Base-by-base conservation (phyloP, 164 flowering plant species). In the Euptelea pleiosperma region DNA sequence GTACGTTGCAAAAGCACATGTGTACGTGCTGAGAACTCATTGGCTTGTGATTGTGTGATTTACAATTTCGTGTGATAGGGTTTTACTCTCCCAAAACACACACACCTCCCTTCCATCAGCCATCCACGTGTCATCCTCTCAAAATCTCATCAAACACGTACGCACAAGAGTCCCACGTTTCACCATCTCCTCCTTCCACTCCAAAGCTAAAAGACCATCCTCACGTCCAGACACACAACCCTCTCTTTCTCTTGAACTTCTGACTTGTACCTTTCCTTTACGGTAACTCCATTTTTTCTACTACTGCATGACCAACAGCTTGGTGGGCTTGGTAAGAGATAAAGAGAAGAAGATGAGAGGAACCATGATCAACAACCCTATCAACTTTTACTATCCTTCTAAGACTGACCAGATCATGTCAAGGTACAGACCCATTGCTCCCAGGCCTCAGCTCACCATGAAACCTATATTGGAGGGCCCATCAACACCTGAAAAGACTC, bases 381-480 rank as follows among this genome's bases (percentile, higher is more conserved):
- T 80, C 25, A 75, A 68, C 52, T 70, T 81, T 43, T 70, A 74
- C 22, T 29, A 75, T 26, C 51, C 84, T 0, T 72, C 85, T 0
- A 86, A 80, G 64, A 81, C 88, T 0, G 98, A 93, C 16, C 83
- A 93, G 77, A 93, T 93, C 62, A 65, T 93, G 89, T 83, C 98
- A 2, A 70, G 90, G 70, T 93, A 90, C 75, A 61, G 96, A 52
- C 98, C 97, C 55, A 93, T 93, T 30, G 98, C 97, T 2, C 98
- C 98, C 0, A 93, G 79, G 66, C 98, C 98, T 8, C 82, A 73
- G 60, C 26, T 53, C 33, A 75, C 55, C n/a, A 21, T 28, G 25
- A 50, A 25, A 1, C 57, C 71, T 1, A 4, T 28, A 10, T 31
- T 18, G n/a, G 69, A 76, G 34, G 31, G 56, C 8, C 40, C 73